phyloP scores from a whole-genome alignment of 306 rosid genomes.

The Phaseolus lunatus region DNA sequence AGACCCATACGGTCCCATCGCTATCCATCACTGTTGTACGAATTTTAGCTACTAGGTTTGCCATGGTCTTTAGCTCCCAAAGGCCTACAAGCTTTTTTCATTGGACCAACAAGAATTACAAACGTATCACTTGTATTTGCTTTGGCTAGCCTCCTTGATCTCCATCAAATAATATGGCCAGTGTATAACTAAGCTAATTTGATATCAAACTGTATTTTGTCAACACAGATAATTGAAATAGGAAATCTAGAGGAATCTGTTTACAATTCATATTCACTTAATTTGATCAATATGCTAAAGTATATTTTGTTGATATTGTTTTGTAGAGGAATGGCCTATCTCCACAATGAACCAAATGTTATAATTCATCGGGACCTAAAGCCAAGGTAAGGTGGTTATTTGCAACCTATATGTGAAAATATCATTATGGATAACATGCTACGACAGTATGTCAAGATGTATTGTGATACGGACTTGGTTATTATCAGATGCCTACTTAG shows the following conservation, averaged over 20 bases:
- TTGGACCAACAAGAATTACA: not conserved
- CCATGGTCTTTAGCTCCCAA: not conserved
- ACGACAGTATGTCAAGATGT: conserved; percentile 22
- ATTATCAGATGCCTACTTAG: too few species aligned
- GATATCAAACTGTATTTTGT: conserved; percentile 20
- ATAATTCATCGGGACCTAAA: conserved; percentile 90
- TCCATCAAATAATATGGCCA: not conserved
- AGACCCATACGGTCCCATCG: not conserved
- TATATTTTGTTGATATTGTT: conserved; percentile 45
- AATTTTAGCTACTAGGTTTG: not conserved
- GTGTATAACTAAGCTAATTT: conserved; percentile 12
- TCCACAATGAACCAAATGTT: conserved; percentile 96
- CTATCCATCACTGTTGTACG: not conserved
- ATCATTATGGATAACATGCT: conserved; percentile 29
- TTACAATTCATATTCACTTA: conserved; percentile 25
- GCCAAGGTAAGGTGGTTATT: conserved; percentile 75
- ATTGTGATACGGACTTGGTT: not conserved
- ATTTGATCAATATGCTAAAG: conserved; percentile 47
- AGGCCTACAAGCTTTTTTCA: not conserved
- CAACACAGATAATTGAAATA: conserved; percentile 5
- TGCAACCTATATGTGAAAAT: conserved; percentile 33
- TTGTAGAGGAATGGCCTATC: conserved; percentile 96
- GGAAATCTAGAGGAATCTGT: conserved; percentile 25
- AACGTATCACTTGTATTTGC: not conserved
- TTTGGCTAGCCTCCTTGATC: not conserved